Evolutionary conservation across 371 early-diverging fungal species (phyloP), one percentile per base, ranked within the genome.

Genomic region (Nosema granulosis): DNA sequence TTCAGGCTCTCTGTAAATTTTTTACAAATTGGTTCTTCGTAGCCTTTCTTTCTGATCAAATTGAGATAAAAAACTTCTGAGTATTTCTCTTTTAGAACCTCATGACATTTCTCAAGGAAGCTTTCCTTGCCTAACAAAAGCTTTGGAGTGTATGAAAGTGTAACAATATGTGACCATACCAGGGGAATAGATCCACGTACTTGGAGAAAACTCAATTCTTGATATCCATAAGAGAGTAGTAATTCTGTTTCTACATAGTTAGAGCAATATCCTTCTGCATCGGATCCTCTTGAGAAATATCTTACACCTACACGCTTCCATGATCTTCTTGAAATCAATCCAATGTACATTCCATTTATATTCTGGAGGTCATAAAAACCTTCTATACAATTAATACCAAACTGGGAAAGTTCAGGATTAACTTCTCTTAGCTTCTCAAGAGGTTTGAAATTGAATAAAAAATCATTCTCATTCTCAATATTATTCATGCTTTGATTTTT

Each of bases 161-260:
- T 91, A 80, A 91, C 89, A 61, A 89, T 86, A 82, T 98, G 97
- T 16, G 88, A 84, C 99, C 99, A 99, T 75, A 87, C 91, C 12
- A 97, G 83, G 22, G 94, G 93, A 76, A 95, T 92, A 73, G 92
- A 92, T 63, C 99, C 99, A 59, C 97, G 88, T 13, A 92, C 83
- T 82, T 92, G 91, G 2, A 91, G 86, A 81, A 89, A 91, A 59
- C 90, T 88, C 68, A 88, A 88, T 34, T 87, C 87, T 54, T 83
- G 80, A 12, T 86, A 83, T 12, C 86, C 82, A 20, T 87, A 0
- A 12, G 51, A 38, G 72, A 88, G 77, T 0, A 94, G 87, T 59
- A 94, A 82, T 83, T 96, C 97, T 0, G 96, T 95, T 88, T 98
- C 96, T 1, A 96, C 96, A 85, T 91, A 94, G 84, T 99, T 99